phyloP scores from a whole-genome alignment of 2,329 filamentous ascomycete genomes.

The Hyphodiscus sp. region DNA sequence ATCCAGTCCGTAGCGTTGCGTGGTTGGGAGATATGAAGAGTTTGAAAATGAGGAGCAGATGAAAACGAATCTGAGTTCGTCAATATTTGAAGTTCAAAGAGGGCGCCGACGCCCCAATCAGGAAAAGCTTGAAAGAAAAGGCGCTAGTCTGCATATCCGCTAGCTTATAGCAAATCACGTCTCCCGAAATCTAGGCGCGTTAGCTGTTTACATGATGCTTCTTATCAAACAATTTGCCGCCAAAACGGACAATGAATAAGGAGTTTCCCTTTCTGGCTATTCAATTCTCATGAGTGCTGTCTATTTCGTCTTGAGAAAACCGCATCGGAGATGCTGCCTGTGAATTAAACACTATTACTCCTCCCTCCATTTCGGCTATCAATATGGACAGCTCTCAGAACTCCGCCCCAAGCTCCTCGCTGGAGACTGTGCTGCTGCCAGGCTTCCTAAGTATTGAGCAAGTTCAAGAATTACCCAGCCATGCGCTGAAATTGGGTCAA shows the following conservation, averaged over 20 bases:
- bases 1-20: slow-evolving; percentile 3
- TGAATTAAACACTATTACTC: not conserved
- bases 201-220: too few relatives aligned
- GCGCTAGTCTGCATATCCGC: not conserved
- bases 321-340: not conserved
- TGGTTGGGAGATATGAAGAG: slow-evolving; percentile 1
- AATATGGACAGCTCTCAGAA: slow-evolving; percentile 7
- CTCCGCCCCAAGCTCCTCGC: not conserved
- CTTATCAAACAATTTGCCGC: not conserved
- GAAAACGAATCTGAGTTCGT: not conserved
- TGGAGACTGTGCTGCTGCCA: slow-evolving; percentile 28
- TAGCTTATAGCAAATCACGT: not conserved
- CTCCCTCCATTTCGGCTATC: not conserved
- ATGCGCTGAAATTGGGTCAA: not conserved
- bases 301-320: not conserved
- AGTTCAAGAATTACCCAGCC: slow-evolving; percentile 39
- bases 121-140: not conserved
- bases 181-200: too few relatives aligned
- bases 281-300: not conserved
- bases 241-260: not conserved
- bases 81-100: slow-evolving; percentile 8
- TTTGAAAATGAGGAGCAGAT: not conserved
- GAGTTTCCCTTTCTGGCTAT: not conserved
- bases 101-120: slow-evolving; percentile 2
- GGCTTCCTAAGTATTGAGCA: slow-evolving; percentile 38